Base-by-base conservation (phyloP, 495 filamentous ascomycete genomes). In the Sporormia fimetaria region DNA sequence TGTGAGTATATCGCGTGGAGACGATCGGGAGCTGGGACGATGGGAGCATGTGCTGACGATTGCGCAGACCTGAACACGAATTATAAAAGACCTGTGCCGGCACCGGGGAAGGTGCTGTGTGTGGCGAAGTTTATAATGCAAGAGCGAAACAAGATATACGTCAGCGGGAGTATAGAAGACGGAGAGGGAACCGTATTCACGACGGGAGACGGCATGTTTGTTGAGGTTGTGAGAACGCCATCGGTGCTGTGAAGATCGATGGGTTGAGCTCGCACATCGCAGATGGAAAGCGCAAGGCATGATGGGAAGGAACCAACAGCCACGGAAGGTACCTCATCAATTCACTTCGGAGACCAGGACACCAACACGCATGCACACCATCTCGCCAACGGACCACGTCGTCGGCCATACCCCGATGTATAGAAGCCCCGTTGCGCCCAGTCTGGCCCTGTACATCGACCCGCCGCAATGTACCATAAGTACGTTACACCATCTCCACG, bases 81-180 rank as follows among this genome's bases (percentile, higher is more conserved):
- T 22, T 83, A 73, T 42, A 15, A 66, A 28, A 63, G 54, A 49
- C 74, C 75, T 0, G 64, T 80, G 1, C 37, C 37, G 14, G 78
- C 74, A 18, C 72, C 71, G 8, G 57, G 59, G 6, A 67, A 67
- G 1, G 48, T 80, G 23, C 25, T 77, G n/a, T 69, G 69, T 0
- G 64, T 54, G n/a, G 67, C 65, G 17, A 49, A 43, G 39, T 55
- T 59, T 28, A 37, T 45, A 33, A 55, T 43, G 43, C 35, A 52
- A 23, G 55, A 61, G 18, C 43, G 59, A 4, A 51, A 54, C 28
- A 64, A 64, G 56, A 49, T 45, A 21, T 62, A 47, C 42, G 42
- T 62, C 3, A n/a, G 26, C 31, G 56, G 44, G 4, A 55, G 44
- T 20, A 33, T 64, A 6, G 54, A 56, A 43, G 49, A 59, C 42